These are phyloP conservation scores for Phoenix dactylifera DNA, from an alignment of 176 grass and related monocot genomes.

Conservation along the genomic window DNA sequence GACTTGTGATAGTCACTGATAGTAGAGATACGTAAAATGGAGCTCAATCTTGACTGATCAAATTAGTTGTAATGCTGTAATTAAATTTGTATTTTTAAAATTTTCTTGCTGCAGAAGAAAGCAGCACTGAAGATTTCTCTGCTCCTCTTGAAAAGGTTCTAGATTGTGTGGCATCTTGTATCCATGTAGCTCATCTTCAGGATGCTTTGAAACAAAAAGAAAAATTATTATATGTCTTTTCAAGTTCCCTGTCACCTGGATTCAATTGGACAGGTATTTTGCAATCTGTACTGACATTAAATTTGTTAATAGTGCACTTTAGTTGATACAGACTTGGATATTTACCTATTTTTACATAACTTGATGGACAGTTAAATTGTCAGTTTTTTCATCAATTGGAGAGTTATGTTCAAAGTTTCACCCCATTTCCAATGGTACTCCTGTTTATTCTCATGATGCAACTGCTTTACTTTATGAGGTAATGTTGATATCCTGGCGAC, in stretches of 20 bases:
- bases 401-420: conserved; percentile 68
- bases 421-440: conserved; percentile 20
- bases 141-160: conserved; percentile 75
- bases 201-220: conserved; percentile 64
- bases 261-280: conserved; percentile 73
- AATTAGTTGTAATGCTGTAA: too few relatives aligned
- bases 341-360: conserved; percentile 13
- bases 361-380: conserved; percentile 70
- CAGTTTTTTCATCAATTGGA: conserved; percentile 73
- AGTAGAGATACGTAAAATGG: too few relatives aligned
- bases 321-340: neutral
- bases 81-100: too few relatives aligned
- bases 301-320: too few relatives aligned
- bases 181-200: conserved; percentile 45
- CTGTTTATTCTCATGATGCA: conserved; percentile 31
- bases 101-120: conserved; percentile 44
- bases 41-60: too few relatives aligned
- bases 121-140: conserved; percentile 57
- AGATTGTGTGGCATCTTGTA: conserved; percentile 69
- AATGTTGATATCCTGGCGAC: conserved; percentile 1
- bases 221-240: conserved; percentile 57
- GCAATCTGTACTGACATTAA: too few relatives aligned
- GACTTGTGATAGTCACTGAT: too few relatives aligned
- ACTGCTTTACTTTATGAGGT: conserved; percentile 61
- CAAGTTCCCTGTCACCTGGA: conserved; percentile 59